These are phyloP conservation scores for Epichloe sibirici DNA, from an alignment of 2,329 filamentous ascomycete genomes.

Conservation along the genomic window DNA sequence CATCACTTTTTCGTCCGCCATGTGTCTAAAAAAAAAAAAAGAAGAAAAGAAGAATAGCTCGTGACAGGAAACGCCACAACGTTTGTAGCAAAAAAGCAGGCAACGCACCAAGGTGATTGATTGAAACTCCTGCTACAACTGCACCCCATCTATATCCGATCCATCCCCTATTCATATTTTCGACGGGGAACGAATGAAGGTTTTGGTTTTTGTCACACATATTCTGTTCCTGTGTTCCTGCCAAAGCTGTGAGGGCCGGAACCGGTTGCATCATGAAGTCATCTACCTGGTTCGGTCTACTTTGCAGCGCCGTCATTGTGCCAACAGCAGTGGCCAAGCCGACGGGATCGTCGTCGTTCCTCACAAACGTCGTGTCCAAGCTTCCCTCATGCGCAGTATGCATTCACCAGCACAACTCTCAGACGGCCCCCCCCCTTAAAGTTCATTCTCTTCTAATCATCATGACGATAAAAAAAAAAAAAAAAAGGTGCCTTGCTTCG, in stretches of 20 bases:
- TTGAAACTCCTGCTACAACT: too few relatives aligned
- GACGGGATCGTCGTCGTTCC: background rate
- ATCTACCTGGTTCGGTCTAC: background rate
- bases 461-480: background rate
- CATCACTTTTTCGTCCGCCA: too few relatives aligned
- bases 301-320: background rate
- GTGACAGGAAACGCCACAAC: too few relatives aligned
- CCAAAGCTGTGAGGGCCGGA: background rate
- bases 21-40: too few relatives aligned
- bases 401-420: background rate
- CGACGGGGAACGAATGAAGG: too few relatives aligned
- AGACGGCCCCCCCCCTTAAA: background rate
- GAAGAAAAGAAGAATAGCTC: too few relatives aligned
- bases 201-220: too few relatives aligned
- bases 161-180: too few relatives aligned
- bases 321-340: background rate
- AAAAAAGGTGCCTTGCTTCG: background rate
- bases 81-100: too few relatives aligned
- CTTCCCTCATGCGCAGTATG: background rate
- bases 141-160: too few relatives aligned
- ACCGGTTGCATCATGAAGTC: background rate
- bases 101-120: too few relatives aligned
- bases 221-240: background rate
- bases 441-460: background rate
- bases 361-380: background rate